These are phyloP conservation scores for Pseudocercospora ulei DNA, from an alignment of 2,329 filamentous ascomycete species.

Conservation along the genomic window DNA sequence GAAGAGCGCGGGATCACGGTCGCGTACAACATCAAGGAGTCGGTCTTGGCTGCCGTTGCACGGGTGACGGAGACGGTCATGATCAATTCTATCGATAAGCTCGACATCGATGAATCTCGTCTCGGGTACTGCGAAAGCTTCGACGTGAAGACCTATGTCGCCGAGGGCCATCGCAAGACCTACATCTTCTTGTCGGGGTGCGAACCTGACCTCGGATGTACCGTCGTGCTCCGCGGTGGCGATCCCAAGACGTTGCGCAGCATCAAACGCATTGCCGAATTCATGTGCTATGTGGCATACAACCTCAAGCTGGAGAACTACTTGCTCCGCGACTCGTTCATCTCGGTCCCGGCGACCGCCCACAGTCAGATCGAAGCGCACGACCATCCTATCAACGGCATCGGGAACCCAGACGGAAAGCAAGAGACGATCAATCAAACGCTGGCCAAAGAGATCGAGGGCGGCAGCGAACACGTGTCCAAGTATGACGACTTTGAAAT, in stretches of 20 bases:
- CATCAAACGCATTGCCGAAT: slow-evolving; percentile 90
- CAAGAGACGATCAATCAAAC: slow-evolving; percentile 18
- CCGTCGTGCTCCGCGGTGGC: slow-evolving; percentile 79
- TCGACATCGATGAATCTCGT: slow-evolving; percentile 63
- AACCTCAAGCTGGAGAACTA: slow-evolving; percentile 94
- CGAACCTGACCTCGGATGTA: slow-evolving; percentile 81
- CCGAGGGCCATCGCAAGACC: slow-evolving; percentile 76
- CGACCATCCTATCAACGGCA: slow-evolving; percentile 15
- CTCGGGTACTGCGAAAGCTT: slow-evolving; percentile 77
- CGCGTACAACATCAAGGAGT: slow-evolving; percentile 91
- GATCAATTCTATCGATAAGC: slow-evolving; percentile 89
- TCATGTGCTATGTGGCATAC: slow-evolving; percentile 98
- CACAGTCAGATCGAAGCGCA: slow-evolving; percentile 35
- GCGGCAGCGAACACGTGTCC: slow-evolving; percentile 42
- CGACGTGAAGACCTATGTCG: slow-evolving; percentile 90
- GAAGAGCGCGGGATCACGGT: slow-evolving; percentile 85
- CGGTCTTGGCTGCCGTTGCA: slow-evolving; percentile 88
- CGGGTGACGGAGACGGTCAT: slow-evolving; percentile 85
- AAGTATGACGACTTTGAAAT: slow-evolving; percentile 94
- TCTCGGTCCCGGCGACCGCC: slow-evolving; percentile 57
- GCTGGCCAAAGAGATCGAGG: slow-evolving; percentile 15
- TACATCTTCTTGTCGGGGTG: slow-evolving; percentile 94
- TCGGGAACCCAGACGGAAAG: slow-evolving; percentile 9
- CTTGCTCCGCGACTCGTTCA: slow-evolving; percentile 83
- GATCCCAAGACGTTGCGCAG: slow-evolving; percentile 60